Evolutionary conservation across 352 stramenopile species (phyloP).

Genomic region (Phytophthora brassicae): DNA sequence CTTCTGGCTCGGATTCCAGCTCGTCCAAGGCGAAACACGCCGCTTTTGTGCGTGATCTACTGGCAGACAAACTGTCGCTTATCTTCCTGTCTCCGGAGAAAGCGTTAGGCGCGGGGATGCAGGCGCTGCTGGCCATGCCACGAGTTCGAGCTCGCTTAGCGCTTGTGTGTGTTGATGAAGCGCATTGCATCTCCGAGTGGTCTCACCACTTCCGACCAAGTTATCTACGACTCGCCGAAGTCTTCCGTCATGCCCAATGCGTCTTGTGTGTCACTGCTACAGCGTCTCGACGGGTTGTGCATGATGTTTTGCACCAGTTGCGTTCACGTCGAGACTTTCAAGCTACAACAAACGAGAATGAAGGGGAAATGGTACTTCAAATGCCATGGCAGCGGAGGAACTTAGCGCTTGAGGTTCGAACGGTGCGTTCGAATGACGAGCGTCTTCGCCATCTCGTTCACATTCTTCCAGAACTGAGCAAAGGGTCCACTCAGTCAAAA

Average conservation of each 20-base stretch:
- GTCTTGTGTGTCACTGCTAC: constrained; percentile 94
- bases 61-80: constrained; percentile 68
- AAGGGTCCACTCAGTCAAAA: constrained; percentile 26
- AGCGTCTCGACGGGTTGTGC: constrained; percentile 76
- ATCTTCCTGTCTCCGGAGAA: constrained; percentile 93
- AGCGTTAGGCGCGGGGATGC: constrained; percentile 81
- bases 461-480: constrained; percentile 29
- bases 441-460: constrained; percentile 40
- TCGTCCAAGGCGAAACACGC: constrained; percentile 67
- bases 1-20: constrained; percentile 18
- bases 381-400: constrained; percentile 80
- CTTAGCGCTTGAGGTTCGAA: constrained; percentile 55
- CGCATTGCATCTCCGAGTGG: constrained; percentile 95
- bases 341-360: constrained; percentile 16
- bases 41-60: constrained; percentile 63
- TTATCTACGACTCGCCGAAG: constrained; percentile 58
- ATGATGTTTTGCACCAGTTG: constrained; percentile 70
- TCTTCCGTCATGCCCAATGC: constrained; percentile 64
- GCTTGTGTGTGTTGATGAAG: constrained; percentile 94
- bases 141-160: constrained; percentile 47
- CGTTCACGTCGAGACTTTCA: constrained; percentile 24
- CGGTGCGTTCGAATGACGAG: constrained; percentile 61
- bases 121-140: constrained; percentile 53
- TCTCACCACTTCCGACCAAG: constrained; percentile 94
- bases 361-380: constrained; percentile 56